phyloP scores from a whole-genome alignment of 1,284 basidiomycete species.

The Golubevia sp. region DNA sequence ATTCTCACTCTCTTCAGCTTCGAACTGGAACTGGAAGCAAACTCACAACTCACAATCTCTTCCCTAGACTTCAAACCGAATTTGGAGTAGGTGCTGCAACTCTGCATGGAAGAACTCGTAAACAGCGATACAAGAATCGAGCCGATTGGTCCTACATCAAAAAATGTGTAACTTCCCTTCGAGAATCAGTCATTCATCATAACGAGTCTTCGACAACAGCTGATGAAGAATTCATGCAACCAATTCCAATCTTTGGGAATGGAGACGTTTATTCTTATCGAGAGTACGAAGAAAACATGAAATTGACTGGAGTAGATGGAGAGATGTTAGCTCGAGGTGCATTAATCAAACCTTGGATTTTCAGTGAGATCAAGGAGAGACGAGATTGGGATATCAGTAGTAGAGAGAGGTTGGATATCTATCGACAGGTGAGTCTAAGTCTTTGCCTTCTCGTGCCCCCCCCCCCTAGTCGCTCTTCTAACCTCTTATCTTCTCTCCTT shows the following conservation, averaged over 20 bases:
- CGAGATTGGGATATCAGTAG: slow-evolving; percentile 91
- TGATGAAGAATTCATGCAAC: slow-evolving; percentile 66
- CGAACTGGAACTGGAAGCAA: slow-evolving; percentile 75
- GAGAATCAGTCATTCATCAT: slow-evolving; percentile 20
- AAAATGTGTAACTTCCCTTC: no score
- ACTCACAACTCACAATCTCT: slow-evolving; percentile 81
- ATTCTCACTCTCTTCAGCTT: no score
- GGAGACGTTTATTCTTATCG: slow-evolving; percentile 90
- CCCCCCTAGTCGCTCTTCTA: slow-evolving; percentile 3
- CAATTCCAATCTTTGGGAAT: slow-evolving; percentile 91
- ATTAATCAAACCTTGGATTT: slow-evolving; percentile 78
- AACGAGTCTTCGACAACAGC: slow-evolving; percentile 40
- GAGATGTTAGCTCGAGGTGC: slow-evolving; percentile 94
- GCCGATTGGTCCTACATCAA: slow-evolving; percentile 53
- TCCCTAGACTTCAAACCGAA: slow-evolving; percentile 78
- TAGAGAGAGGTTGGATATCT: slow-evolving; percentile 82
- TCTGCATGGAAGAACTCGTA: slow-evolving; percentile 72
- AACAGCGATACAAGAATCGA: slow-evolving; percentile 59
- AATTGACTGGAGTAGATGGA: slow-evolving; percentile 82
- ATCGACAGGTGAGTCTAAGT: slow-evolving; percentile 71
- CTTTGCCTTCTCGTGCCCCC: background rate
- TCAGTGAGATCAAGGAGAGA: slow-evolving; percentile 90
- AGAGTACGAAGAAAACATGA: slow-evolving; percentile 79
- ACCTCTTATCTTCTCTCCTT: background rate
- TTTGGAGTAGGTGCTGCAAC: slow-evolving; percentile 82